Base-by-base conservation (phyloP, 345 rosid genomes). In the Durio zibethinus region DNA sequence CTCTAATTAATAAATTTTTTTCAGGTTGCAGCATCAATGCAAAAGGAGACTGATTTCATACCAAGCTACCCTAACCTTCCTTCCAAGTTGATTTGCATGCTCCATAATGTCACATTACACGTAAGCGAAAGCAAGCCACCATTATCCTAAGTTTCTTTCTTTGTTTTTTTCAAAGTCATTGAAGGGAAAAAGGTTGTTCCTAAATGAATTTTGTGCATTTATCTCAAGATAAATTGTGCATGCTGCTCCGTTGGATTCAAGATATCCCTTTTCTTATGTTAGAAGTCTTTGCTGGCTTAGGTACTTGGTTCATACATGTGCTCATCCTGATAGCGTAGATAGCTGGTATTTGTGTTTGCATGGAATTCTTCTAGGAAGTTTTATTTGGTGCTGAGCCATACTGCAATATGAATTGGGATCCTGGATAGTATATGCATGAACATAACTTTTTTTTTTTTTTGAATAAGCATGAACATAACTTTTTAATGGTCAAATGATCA, bases 21-120 rank as follows among this genome's bases (percentile, higher is more conserved):
- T 76, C 92, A 91, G 94, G 92, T 91, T 78, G 91, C 94, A 25
- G 90, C 94, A 47, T 86, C 92, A 14, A 91, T 91, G 94, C 92
- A 89, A 54, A 89, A 91, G 88, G 90, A 90, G 87, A 79, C 82
- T 56, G 90, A 87, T 74, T 86, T 86, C 68, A 79, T 89, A 72
- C 94, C 94, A n/a, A 89, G 82, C 82, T 91, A 91, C 77, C 92
- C 94, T 48, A 91, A 91, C 78, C 94, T 91, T 76, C 88, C 94
- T 69, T 82, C 92, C 57, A 89, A 89, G 87, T 80, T 91, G 84
- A 85, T 91, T 68, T 91, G 94, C 82, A 76, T 89, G 83, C 91
- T 91, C 62, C 95, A 88, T 73, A 89, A 89, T 75, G 86, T 88
- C n/a, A 89, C 88, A 14, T 78, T 91, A 69, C 95, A 91, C 79